Evolutionary conservation across 116 monocot species (phyloP), one percentile per base, ranked within the genome.

Genomic region (Zostera marina): DNA sequence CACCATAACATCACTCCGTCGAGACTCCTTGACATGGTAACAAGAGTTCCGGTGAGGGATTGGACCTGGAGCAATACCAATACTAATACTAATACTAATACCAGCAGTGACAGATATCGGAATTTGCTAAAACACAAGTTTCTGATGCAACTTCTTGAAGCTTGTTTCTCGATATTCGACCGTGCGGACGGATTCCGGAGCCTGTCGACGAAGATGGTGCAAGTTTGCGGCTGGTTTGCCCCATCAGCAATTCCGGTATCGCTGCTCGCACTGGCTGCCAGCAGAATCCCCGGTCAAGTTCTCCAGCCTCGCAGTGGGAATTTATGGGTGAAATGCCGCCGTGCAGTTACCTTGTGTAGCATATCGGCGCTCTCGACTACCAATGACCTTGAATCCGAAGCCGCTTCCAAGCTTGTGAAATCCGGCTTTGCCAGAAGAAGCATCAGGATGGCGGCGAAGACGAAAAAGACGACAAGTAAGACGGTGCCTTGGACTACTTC

Each of bases 101-200:
- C 32, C 32, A 32, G 5, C 32, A 32, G 32, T 32, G 32, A 32
- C 32, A 32, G 32, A 32, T 32, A 32, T 5, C 32, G 5, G 47
- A 60, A 69, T 8, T 60, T 83, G 42, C 73, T 60, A 60, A 58
- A 58, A 15, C 70, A 83, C 40, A 9, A 64, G 13, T 80, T 81
- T 60, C 66, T 93, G 19, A 54, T 84, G 63, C 78, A 81, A 61
- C 79, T 93, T 22, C 41, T 93, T 17, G 92, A 93, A 66, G 92
- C 84, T 20, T 93, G 92, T 47, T 74, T 93, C 52, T 93, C 87
- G 3, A 87, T 93, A 70, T 87, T 93, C 60, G 87, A 93, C 66
- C 92, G 87, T 75, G 87, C 81, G 0, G 87, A 87, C 63, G 87
- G 92, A 6, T 76, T 79, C 9, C 63, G 68, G 72, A 83, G 87